Percentiles rank a stretch among this genome's conserved stretches.
Evolutionary conservation across 805 yeast genomes (phyloP).

Genomic region (Saturnispora bothae): DNA sequence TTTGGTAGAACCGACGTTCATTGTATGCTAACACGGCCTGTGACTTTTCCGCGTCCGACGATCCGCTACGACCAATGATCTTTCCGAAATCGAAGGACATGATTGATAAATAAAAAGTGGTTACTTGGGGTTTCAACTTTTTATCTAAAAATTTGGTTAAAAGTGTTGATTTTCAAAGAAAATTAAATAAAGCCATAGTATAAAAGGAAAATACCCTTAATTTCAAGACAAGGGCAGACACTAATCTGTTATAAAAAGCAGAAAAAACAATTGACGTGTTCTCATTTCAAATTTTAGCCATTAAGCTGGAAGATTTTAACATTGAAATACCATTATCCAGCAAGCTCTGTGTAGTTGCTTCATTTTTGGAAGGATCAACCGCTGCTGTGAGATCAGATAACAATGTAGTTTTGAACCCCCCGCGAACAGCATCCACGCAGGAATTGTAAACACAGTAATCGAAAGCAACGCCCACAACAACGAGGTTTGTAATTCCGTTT

Average conservation of each 20-base stretch:
- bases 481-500: slow-evolving; percentile 46
- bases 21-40: slow-evolving; percentile 39
- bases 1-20: slow-evolving; percentile 56
- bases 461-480: slow-evolving; percentile 72
- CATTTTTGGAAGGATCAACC: slow-evolving; percentile 39
- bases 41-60: slow-evolving; percentile 19
- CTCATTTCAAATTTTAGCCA: background rate
- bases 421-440: slow-evolving; percentile 52
- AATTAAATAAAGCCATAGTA: no score
- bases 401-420: slow-evolving; percentile 59
- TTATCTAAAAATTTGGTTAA: no score
- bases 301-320: no score
- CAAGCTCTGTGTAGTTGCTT: no score
- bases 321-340: no score
- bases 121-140: no score
- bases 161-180: no score
- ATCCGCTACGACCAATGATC: slow-evolving; percentile 20
- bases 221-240: no score
- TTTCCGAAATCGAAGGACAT: slow-evolving; percentile 23
- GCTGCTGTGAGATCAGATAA: slow-evolving; percentile 45
- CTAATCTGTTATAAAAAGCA: no score
- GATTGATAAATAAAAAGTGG: no score
- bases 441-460: slow-evolving; percentile 80
- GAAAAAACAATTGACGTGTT: no score
- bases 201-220: no score